phyloP scores from a whole-genome alignment of 305 asterid species.

The Plantago rigida region DNA sequence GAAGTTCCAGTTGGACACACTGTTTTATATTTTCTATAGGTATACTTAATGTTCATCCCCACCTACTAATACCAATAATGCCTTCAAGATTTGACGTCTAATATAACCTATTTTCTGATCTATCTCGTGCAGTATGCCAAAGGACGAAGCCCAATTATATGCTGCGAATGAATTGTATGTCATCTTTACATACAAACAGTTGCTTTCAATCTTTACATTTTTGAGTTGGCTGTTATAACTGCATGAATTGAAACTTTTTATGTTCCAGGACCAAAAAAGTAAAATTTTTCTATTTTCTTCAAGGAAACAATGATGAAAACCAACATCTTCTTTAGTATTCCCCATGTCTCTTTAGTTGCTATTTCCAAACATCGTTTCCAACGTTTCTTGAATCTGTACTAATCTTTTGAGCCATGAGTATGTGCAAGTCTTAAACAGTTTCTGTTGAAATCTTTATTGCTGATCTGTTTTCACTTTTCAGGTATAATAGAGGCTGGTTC shows the following conservation, averaged over 20 bases:
- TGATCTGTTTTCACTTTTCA: slow-evolving; percentile 45
- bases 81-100: slow-evolving; percentile 13
- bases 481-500: slow-evolving; percentile 91
- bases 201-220: not conserved
- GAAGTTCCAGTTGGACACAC: slow-evolving; percentile 72
- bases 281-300: no score
- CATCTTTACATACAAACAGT: slow-evolving; percentile 15
- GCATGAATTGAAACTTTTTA: no score
- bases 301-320: no score
- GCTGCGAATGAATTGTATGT: slow-evolving; percentile 89
- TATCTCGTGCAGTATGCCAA: slow-evolving; percentile 77
- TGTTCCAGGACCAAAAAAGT: no score
- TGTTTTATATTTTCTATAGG: slow-evolving; percentile 82
- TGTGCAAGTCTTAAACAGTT: not conserved
- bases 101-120: slow-evolving; percentile 22
- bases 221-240: not conserved
- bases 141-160: slow-evolving; percentile 80
- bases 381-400: no score
- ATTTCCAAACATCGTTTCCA: no score
- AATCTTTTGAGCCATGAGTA: no score
- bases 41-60: slow-evolving; percentile 23
- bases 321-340: no score
- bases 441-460: slow-evolving; percentile 17
- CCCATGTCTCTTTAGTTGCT: no score
- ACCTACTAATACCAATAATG: slow-evolving; percentile 10